These are phyloP conservation scores for Picocystis sp. DNA, from an alignment of 163 green algal genomes.

Conservation along the genomic window DNA sequence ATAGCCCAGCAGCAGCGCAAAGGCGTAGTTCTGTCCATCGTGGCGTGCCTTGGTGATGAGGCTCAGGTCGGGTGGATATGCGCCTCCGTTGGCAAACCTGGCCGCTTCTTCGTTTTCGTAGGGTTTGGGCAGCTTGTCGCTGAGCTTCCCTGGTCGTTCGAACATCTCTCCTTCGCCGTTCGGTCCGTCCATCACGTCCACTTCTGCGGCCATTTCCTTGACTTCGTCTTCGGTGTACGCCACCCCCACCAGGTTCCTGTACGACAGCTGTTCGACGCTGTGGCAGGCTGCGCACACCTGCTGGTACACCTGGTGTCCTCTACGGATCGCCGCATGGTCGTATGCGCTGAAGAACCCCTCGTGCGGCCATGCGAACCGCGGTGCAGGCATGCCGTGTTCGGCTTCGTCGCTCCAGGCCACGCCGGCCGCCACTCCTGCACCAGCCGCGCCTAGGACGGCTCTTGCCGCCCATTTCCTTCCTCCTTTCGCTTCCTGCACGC, in stretches of 20 bases:
- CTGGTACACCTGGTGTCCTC: conserved; percentile 52
- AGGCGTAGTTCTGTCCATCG: conserved; percentile 95
- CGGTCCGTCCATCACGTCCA: conserved; percentile 74
- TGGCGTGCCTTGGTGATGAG: conserved; percentile 92
- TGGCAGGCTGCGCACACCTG: conserved; percentile 91
- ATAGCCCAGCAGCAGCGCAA: conserved; percentile 90
- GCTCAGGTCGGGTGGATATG: conserved; percentile 92
- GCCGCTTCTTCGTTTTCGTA: conserved; percentile 91
- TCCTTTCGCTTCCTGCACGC: no score
- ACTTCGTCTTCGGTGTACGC: conserved; percentile 84
- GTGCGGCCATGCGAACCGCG: conserved; percentile 74
- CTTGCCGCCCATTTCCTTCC: no score
- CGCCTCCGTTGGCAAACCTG: conserved; percentile 85
- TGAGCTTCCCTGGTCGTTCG: conserved; percentile 66
- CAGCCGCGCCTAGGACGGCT: conserved; percentile 2
- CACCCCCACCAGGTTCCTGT: conserved; percentile 85
- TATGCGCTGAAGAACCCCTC: conserved; percentile 73
- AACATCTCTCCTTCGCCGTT: conserved; percentile 98
- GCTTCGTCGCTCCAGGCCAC: conserved; percentile 58
- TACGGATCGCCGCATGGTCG: conserved; percentile 79
- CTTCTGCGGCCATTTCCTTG: conserved; percentile 68
- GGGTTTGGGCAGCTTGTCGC: conserved; percentile 74
- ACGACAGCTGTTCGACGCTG: conserved; percentile 80
- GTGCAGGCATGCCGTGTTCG: conserved; percentile 70
- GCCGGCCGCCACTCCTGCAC: conserved; percentile 13